Conservation (phyloP, 106 monocot genomes). For the Triglochin maritima region DNA sequence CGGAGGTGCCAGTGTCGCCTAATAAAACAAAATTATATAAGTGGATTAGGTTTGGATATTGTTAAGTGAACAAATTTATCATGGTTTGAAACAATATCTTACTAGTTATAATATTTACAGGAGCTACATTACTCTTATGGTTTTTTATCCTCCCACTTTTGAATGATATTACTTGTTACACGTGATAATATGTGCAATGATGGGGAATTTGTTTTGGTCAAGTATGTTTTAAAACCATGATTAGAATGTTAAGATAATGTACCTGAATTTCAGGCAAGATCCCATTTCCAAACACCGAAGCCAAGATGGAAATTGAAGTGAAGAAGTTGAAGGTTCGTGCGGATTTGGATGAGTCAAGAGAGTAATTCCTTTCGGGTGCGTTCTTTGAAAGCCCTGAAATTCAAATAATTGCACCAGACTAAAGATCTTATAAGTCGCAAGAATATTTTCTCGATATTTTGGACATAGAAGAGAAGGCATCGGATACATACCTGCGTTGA, state of each 20-base stretch:
- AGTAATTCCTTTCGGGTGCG: slow-evolving; percentile 49
- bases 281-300: slow-evolving; percentile 61
- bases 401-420: background rate
- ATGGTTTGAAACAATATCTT: too few species aligned
- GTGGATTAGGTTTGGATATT: background rate
- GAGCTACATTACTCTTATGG: too few species aligned
- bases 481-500: slow-evolving; percentile 35
- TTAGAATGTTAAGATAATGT: background rate
- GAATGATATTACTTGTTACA: too few species aligned
- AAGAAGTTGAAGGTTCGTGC: slow-evolving; percentile 40
- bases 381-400: slow-evolving; percentile 31
- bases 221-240: background rate
- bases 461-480: background rate
- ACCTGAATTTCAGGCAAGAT: slow-evolving; percentile 88
- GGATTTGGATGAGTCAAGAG: slow-evolving; percentile 42
- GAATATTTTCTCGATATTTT: background rate
- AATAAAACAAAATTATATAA: background rate
- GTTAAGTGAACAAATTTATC: too few species aligned
- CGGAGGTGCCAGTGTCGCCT: slow-evolving; percentile 84
- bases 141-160: too few species aligned
- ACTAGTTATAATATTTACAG: too few species aligned
- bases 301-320: slow-evolving; percentile 66
- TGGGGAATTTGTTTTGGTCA: background rate
- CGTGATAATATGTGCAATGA: background rate
- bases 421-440: background rate